Evolutionary conservation across 495 filamentous ascomycete species (phyloP).

Genomic region (Tuber borchii): DNA sequence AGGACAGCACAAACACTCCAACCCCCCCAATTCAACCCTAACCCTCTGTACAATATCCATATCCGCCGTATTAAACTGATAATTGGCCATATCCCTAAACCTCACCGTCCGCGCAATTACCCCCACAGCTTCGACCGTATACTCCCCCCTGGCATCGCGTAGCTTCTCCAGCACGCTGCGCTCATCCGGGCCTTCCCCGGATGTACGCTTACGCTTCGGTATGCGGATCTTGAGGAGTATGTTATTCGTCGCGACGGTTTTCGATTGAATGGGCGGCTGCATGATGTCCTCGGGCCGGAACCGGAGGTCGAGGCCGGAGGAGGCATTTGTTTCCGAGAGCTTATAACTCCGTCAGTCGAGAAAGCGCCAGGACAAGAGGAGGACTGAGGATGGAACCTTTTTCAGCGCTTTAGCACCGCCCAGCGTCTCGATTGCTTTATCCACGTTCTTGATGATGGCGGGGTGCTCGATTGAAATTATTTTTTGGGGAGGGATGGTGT

Average conservation of each 20-base stretch:
- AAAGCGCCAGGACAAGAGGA: constrained; percentile 4
- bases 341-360: constrained; percentile 38
- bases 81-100: constrained; percentile 54
- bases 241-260: constrained; percentile 64
- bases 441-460: constrained; percentile 70
- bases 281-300: constrained; percentile 72
- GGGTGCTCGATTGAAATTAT: constrained; percentile 84
- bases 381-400: constrained; percentile 48
- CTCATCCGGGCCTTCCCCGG: background rate
- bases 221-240: constrained; percentile 79
- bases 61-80: constrained; percentile 36
- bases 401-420: constrained; percentile 59
- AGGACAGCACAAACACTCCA: background rate
- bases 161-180: constrained; percentile 57
- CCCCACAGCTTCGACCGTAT: constrained; percentile 65
- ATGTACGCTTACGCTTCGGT: constrained; percentile 72
- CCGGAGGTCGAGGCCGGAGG: constrained; percentile 53
- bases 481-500: constrained; percentile 55
- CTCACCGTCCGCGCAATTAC: constrained; percentile 72
- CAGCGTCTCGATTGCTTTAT: constrained; percentile 73
- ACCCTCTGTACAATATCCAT: background rate
- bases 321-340: constrained; percentile 29
- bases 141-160: constrained; percentile 62
- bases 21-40: background rate
- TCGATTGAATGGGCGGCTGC: constrained; percentile 65